Base-by-base conservation (phyloP, 169 alveolate genomes). In the Plasmodium knowlesi region DNA sequence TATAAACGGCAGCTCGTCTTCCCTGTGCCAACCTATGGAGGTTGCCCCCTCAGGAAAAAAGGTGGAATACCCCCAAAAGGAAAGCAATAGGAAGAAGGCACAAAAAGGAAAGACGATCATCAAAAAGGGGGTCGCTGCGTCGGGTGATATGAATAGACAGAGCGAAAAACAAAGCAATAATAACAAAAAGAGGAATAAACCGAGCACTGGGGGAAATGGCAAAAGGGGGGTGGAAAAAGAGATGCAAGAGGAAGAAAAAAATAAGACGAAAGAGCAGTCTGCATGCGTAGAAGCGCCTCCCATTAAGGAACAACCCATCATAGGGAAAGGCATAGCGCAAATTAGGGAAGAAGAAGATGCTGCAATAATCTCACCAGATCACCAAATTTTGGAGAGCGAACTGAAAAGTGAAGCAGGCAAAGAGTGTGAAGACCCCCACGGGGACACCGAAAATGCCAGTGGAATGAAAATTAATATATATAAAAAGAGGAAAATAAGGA, bases 181-280 rank as follows among this genome's bases (percentile, higher is more conserved):
- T 8, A 71, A 67, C 32, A 83, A 83, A 71, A 83, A 70, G 30
- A 82, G 73, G 41, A 53, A 46, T 37, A 50, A 53, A 72, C 37
- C 46, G 28, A n/a, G 8, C n/a, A 61, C 37, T 82, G 80, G 76
- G 73, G 94, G 72, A 70, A 78, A 95, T 32, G 28, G 70, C 83
- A 54, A 34, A 53, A n/a, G 50, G 82, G 76, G 43, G 9, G 32
- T 28, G n/a, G 81, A 86, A 88, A 61, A 74, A 73, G 3, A 16
- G 53, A 12, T 16, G n/a, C 82, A 16, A 1, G 28, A 73, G 82
- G 74, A 46, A 28, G 53, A 67, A 50, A 30, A 50, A 50, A 34
- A 84, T 14, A 74, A 41, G 70, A 86, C 25, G 41, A 53, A 50
- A 16, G 67, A 41, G 16, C 8, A 22, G 67, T 72, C 10, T 67